Conservation (phyloP, 306 rosid species). For the Trifolium dubium region DNA sequence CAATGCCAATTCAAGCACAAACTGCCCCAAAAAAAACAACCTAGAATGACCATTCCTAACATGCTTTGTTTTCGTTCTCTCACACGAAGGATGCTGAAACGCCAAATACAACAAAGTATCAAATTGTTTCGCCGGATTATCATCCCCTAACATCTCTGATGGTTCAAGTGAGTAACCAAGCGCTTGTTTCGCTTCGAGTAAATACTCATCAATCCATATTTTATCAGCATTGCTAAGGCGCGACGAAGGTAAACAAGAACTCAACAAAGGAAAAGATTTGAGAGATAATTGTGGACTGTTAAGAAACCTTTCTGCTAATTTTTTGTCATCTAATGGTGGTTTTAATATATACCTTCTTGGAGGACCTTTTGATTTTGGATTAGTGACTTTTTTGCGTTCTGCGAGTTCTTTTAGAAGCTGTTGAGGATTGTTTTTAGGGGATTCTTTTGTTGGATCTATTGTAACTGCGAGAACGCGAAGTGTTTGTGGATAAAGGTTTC, state of each 20-base stretch:
- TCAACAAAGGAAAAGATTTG: conserved; percentile 79
- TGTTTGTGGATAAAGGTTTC: conserved; percentile 33
- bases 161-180: conserved; percentile 90
- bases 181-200: conserved; percentile 94
- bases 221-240: conserved; percentile 82
- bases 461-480: conserved; percentile 65
- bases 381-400: conserved; percentile 73
- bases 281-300: conserved; percentile 86
- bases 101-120: conserved; percentile 87
- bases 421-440: conserved; percentile 80
- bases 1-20: conserved; percentile 76
- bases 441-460: conserved; percentile 66
- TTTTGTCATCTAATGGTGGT: conserved; percentile 88
- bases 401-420: conserved; percentile 89
- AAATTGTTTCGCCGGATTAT: conserved; percentile 88
- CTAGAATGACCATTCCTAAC: conserved; percentile 86
- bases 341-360: conserved; percentile 70
- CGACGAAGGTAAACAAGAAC: conserved; percentile 87
- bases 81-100: conserved; percentile 93
- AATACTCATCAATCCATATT: conserved; percentile 88
- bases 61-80: conserved; percentile 76
- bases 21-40: conserved; percentile 83
- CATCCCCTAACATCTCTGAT: conserved; percentile 68
- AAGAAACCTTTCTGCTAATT: conserved; percentile 78
- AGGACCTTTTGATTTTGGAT: conserved; percentile 74